Conservation (phyloP, 2,329 filamentous ascomycete species). For the Trichoderma aggressivum region DNA sequence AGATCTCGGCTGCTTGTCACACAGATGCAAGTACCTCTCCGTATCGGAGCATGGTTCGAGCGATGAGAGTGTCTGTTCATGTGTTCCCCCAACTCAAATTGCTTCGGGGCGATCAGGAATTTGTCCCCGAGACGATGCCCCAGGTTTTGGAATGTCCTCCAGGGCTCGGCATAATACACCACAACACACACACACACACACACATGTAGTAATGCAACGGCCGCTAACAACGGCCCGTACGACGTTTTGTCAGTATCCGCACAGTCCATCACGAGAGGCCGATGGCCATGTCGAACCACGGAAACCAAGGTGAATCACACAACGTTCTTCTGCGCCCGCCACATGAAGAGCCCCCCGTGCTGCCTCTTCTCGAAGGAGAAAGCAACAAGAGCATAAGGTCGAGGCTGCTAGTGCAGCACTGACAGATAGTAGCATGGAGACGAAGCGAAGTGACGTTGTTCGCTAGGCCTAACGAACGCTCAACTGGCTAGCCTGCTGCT, state of each 20-base stretch:
- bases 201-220: neutral
- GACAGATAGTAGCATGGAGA: neutral
- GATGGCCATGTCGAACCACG: neutral
- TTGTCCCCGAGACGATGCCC: neutral
- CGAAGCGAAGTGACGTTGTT: slow-evolving; percentile 1
- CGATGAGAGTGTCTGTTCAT: neutral
- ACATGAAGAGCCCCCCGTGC: neutral
- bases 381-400: neutral
- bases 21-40: neutral
- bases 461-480: neutral
- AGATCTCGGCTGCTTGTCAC: neutral
- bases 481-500: neutral
- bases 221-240: neutral
- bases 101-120: slow-evolving; percentile 5
- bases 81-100: neutral
- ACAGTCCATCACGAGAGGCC: neutral
- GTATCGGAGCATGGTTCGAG: slow-evolving; percentile 3
- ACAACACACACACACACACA: neutral
- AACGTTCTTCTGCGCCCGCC: neutral
- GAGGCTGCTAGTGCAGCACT: neutral
- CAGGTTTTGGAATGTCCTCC: neutral
- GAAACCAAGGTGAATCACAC: neutral
- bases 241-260: neutral
- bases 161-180: neutral
- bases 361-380: neutral